These are phyloP conservation scores for Triticum monococcum DNA, from an alignment of 176 grass and related monocot species.

Conservation along the genomic window DNA sequence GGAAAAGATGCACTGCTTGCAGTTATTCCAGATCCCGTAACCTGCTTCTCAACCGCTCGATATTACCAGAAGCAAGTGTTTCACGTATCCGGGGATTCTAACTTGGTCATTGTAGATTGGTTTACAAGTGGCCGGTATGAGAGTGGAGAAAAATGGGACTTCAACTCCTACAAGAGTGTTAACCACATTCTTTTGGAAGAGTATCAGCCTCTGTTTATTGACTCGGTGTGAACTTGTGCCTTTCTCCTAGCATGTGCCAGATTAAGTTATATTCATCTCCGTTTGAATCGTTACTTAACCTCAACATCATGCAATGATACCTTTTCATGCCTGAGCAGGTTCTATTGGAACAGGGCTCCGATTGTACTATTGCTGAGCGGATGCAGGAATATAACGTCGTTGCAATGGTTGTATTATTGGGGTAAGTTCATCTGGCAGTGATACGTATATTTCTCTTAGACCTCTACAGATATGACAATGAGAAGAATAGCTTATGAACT, in stretches of 20 bases:
- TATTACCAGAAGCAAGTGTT: conserved; percentile 87
- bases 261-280: not conserved
- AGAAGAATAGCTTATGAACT: not conserved
- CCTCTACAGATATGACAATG: not conserved
- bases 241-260: conserved; percentile 14
- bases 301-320: no score
- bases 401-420: conserved; percentile 74
- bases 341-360: conserved; percentile 59
- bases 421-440: conserved; percentile 42
- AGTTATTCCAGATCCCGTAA: conserved; percentile 85
- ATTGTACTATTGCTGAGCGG: conserved; percentile 44
- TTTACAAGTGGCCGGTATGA: conserved; percentile 88
- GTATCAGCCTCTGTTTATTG: conserved; percentile 77
- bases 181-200: conserved; percentile 71
- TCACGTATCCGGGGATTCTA: conserved; percentile 56
- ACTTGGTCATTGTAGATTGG: conserved; percentile 87
- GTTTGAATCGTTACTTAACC: no score
- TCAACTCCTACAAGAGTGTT: conserved; percentile 63
- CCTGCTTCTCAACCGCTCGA: conserved; percentile 70
- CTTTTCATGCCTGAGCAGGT: conserved; percentile 41
- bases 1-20: conserved; percentile 69
- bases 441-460: not conserved
- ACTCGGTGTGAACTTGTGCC: conserved; percentile 40
- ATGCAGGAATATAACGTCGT: conserved; percentile 91
- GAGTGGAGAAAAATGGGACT: conserved; percentile 80